Percentiles rank a stretch among this genome's conserved stretches.
These are phyloP conservation scores for Coemansia pectinata DNA, from an alignment of 192 early-diverging fungal species.

Conservation along the genomic window DNA sequence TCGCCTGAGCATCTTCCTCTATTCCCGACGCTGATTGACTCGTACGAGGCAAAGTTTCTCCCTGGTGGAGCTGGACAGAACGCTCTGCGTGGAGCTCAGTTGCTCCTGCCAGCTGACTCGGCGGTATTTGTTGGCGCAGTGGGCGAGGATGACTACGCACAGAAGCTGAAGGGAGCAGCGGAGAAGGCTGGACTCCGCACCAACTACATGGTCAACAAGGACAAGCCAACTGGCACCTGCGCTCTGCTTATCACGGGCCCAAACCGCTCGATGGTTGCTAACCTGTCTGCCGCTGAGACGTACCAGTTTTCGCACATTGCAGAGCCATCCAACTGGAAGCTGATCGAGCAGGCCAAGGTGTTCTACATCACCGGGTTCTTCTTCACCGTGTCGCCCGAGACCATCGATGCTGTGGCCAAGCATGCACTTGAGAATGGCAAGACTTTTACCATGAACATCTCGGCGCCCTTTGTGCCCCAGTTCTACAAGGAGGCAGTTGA, in stretches of 20 bases:
- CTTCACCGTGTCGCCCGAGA: conserved; percentile 85
- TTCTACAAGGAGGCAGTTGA: conserved; percentile 87
- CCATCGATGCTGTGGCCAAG: conserved; percentile 84
- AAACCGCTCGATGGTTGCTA: conserved; percentile 87
- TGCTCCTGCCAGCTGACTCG: conserved; percentile 81
- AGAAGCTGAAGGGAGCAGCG: conserved; percentile 75
- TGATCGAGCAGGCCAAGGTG: conserved; percentile 84
- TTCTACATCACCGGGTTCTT: conserved; percentile 97
- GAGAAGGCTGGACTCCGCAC: conserved; percentile 81
- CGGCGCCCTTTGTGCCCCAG: conserved; percentile 92
- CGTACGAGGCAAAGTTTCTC: conserved; percentile 77
- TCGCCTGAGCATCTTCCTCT: conserved; percentile 83
- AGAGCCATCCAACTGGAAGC: conserved; percentile 77
- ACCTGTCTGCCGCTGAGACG: conserved; percentile 92
- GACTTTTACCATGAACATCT: conserved; percentile 90
- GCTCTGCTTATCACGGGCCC: conserved; percentile 92
- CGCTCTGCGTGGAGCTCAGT: conserved; percentile 87
- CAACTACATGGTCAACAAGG: conserved; percentile 80
- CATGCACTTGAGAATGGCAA: conserved; percentile 85
- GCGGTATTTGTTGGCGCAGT: conserved; percentile 95
- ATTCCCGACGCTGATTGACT: conserved; percentile 76
- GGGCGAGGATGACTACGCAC: conserved; percentile 80
- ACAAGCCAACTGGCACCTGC: conserved; percentile 90
- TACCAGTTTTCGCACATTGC: conserved; percentile 71
- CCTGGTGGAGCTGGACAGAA: conserved; percentile 98